These are phyloP conservation scores for Globisporangium orthogonon DNA, from an alignment of 352 stramenopile genomes.

Conservation along the genomic window DNA sequence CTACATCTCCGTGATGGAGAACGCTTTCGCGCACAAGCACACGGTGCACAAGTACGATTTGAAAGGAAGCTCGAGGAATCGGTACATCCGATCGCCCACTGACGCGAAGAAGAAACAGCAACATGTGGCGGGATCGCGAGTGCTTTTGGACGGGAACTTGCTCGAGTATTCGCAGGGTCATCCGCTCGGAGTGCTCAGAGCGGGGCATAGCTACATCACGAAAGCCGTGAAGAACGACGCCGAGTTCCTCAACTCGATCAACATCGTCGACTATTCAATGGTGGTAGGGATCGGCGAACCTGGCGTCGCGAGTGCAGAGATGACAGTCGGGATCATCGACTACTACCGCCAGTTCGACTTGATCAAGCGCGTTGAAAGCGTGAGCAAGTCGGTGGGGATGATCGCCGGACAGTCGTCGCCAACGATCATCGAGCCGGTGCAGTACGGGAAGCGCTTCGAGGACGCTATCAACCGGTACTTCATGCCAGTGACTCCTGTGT, in stretches of 20 bases:
- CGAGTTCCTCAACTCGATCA: slow-evolving; percentile 96
- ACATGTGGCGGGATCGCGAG: slow-evolving; percentile 14
- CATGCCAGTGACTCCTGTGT: slow-evolving; percentile 92
- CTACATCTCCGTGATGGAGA: slow-evolving; percentile 95
- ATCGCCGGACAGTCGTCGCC: slow-evolving; percentile 96
- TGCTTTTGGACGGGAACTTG: slow-evolving; percentile 85
- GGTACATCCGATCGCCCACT: slow-evolving; percentile 71
- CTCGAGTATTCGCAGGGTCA: slow-evolving; percentile 75
- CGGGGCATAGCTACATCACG: slow-evolving; percentile 63
- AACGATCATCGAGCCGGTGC: slow-evolving; percentile 96
- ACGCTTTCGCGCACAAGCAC: slow-evolving; percentile 95
- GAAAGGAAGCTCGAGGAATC: slow-evolving; percentile 95
- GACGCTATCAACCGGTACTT: slow-evolving; percentile 96
- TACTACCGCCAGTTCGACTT: slow-evolving; percentile 99
- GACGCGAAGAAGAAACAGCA: slow-evolving; percentile 19
- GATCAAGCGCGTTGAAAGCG: slow-evolving; percentile 98
- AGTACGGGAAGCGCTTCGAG: slow-evolving; percentile 95
- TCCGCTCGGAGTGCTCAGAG: slow-evolving; percentile 61
- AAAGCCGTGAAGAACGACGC: slow-evolving; percentile 96
- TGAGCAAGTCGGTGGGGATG: slow-evolving; percentile 98
- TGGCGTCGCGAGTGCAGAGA: slow-evolving; percentile 32
- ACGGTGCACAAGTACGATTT: slow-evolving; percentile 95
- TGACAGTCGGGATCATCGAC: slow-evolving; percentile 98
- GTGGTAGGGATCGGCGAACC: slow-evolving; percentile 85
- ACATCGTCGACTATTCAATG: slow-evolving; percentile 99